Evolutionary conservation across 176 grass and related monocot species (phyloP).

Genomic region (Aegilops tauschii): DNA sequence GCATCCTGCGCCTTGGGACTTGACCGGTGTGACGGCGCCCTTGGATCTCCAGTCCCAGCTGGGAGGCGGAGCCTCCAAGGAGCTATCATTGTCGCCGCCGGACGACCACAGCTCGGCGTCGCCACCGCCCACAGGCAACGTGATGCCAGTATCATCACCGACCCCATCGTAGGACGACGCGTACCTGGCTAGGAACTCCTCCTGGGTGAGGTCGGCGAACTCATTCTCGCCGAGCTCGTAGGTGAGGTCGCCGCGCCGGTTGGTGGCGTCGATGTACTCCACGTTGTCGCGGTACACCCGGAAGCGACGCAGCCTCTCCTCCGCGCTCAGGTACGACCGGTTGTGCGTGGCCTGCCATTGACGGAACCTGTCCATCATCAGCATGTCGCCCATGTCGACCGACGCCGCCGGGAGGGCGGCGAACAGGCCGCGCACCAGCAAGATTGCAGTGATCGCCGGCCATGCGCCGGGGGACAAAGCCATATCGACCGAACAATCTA

Average conservation of each 20-base stretch:
- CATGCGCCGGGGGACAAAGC: neutral
- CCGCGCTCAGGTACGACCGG: conserved; percentile 21
- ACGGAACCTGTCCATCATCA: conserved; percentile 39
- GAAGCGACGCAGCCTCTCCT: conserved; percentile 41
- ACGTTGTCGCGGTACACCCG: conserved; percentile 44
- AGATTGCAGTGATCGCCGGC: neutral
- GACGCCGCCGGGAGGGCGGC: neutral
- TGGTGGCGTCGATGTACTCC: conserved; percentile 39
- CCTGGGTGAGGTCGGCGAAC: conserved; percentile 51
- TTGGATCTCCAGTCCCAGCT: conserved; percentile 34
- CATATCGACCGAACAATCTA: neutral
- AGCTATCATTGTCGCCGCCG: neutral
- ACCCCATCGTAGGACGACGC: neutral
- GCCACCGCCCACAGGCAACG: neutral
- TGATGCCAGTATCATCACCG: neutral
- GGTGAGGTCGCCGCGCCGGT: conserved; percentile 1
- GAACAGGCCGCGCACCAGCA: neutral
- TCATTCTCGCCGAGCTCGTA: conserved; percentile 50
- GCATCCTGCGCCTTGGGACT: conserved; percentile 28
- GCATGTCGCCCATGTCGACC: neutral
- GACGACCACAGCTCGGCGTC: neutral
- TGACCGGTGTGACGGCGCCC: conserved; percentile 31
- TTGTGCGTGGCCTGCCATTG: conserved; percentile 26
- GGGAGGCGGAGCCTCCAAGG: neutral
- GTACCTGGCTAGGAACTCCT: conserved; percentile 41